Evolutionary conservation across 495 filamentous ascomycete species (phyloP).

Genomic region (Hypoxylon perforatum): DNA sequence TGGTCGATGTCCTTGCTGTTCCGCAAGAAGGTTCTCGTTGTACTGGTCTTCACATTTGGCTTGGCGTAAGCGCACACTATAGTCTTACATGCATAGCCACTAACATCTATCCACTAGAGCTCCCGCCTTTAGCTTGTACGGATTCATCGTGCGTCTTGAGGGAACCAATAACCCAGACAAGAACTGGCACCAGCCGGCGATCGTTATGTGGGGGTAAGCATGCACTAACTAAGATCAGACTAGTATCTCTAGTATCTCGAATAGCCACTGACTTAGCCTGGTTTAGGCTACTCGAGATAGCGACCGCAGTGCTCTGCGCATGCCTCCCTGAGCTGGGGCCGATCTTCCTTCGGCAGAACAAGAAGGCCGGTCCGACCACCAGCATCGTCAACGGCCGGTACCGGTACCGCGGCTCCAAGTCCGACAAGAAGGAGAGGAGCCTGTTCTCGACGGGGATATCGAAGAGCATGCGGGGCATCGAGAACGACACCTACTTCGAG

Average conservation of each 20-base stretch:
- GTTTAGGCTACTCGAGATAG: slow-evolving; percentile 29
- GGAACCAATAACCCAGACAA: slow-evolving; percentile 39
- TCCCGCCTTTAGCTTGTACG: slow-evolving; percentile 44
- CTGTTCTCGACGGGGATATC: too few species aligned
- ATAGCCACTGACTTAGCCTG: not conserved
- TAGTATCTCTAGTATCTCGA: too few species aligned
- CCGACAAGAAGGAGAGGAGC: too few species aligned
- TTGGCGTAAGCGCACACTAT: slow-evolving; percentile 44
- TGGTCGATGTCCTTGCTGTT: slow-evolving; percentile 47
- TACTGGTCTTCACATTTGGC: slow-evolving; percentile 52
- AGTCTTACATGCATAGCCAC: not conserved
- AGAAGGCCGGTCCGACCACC: not conserved
- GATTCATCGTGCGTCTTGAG: slow-evolving; percentile 38
- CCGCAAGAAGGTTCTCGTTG: slow-evolving; percentile 44
- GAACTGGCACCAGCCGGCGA: slow-evolving; percentile 43
- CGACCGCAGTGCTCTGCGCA: slow-evolving; percentile 32
- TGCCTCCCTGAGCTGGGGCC: slow-evolving; percentile 31
- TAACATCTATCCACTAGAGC: slow-evolving; percentile 33
- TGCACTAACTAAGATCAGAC: not conserved
- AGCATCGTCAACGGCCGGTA: not conserved
- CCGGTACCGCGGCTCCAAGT: too few species aligned
- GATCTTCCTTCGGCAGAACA: not conserved
- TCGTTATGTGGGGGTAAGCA: slow-evolving; percentile 41
- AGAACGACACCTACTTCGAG: too few species aligned
- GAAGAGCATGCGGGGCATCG: too few species aligned